Evolutionary conservation across 176 grass and related monocot species (phyloP).

Genomic region (Aegilops tauschii): DNA sequence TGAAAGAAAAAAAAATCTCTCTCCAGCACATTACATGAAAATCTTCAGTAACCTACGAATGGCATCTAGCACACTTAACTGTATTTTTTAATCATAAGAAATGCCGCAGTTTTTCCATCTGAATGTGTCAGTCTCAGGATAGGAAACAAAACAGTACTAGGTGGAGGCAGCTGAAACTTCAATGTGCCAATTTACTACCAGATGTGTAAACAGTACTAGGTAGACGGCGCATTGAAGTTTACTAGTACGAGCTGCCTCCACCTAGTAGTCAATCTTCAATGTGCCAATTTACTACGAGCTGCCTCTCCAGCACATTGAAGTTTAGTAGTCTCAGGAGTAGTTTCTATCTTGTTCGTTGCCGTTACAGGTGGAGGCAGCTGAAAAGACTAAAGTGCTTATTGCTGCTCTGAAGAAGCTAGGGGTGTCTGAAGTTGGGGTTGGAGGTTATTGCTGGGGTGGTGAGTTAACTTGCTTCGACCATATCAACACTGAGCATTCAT

Average conservation of each 20-base stretch:
- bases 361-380: constrained; percentile 17
- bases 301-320: too few species aligned
- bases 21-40: neutral
- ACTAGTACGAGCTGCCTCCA: too few species aligned
- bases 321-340: neutral
- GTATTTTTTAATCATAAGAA: neutral
- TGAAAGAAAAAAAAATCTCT: neutral
- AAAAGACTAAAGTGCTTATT: constrained; percentile 48
- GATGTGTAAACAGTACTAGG: too few species aligned
- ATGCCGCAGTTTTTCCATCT: neutral
- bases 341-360: neutral
- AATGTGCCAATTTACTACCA: too few species aligned
- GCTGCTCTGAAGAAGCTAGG: constrained; percentile 53
- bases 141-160: neutral
- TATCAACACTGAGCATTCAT: too few species aligned
- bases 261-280: too few species aligned
- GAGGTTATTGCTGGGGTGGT: constrained; percentile 82
- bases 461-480: neutral
- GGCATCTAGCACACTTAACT: neutral
- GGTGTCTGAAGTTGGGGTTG: constrained; percentile 39
- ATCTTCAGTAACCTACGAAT: neutral
- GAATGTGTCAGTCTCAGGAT: neutral
- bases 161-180: too few species aligned
- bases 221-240: too few species aligned
- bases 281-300: too few species aligned